Percentiles rank a stretch among this genome's conserved stretches.
These are phyloP conservation scores for Trichoderma atrobrunneum DNA, from an alignment of 2,329 filamentous ascomycete species.

Conservation along the genomic window DNA sequence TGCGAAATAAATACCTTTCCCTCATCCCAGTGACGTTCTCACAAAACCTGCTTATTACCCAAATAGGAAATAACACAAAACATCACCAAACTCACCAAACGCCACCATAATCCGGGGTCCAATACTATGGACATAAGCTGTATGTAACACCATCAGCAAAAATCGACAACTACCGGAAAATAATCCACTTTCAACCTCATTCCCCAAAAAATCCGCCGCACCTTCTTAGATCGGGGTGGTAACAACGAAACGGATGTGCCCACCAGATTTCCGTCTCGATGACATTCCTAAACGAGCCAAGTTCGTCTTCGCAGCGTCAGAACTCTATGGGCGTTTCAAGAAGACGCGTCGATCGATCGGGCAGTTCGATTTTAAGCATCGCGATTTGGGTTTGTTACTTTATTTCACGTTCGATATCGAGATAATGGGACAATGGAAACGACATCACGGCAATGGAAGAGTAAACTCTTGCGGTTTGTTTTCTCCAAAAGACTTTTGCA, in stretches of 20 bases:
- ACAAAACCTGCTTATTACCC: background rate
- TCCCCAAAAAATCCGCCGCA: background rate
- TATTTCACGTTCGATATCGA: background rate
- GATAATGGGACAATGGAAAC: background rate
- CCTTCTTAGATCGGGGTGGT: background rate
- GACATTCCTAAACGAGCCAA: conserved; percentile 16
- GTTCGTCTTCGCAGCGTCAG: background rate
- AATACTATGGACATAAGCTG: background rate
- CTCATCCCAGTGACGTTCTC: background rate
- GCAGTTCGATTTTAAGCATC: background rate
- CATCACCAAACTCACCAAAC: background rate
- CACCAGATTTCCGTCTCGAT: background rate
- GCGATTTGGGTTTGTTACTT: background rate
- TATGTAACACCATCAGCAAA: background rate
- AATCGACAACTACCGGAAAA: background rate
- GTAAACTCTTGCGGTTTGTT: background rate
- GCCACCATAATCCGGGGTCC: background rate
- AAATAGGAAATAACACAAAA: background rate
- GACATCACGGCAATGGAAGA: background rate
- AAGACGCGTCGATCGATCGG: background rate
- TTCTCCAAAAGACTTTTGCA: background rate
- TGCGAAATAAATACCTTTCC: background rate
- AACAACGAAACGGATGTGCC: background rate
- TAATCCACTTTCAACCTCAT: background rate
- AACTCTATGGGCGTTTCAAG: background rate